Percentiles rank a stretch among this genome's conserved stretches.
Evolutionary conservation across 495 filamentous ascomycete genomes (phyloP).

Genomic region (Neurospora sp.): DNA sequence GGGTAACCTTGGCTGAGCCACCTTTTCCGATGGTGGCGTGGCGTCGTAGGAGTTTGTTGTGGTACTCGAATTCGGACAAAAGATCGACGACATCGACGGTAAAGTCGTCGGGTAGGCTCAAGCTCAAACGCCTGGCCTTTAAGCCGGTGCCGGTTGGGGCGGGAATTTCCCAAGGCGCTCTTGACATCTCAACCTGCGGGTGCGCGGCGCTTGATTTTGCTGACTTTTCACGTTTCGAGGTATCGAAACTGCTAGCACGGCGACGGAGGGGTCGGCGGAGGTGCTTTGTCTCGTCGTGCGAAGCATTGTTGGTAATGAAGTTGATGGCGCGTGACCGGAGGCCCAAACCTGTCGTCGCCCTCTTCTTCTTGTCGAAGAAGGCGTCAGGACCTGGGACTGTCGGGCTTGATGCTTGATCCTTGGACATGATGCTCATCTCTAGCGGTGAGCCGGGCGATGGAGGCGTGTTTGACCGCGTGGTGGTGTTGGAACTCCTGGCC

Average conservation of each 20-base stretch:
- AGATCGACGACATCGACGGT: constrained; percentile 53
- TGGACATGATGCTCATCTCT: constrained; percentile 22
- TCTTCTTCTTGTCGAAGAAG: constrained; percentile 34
- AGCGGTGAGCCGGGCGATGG: constrained; percentile 39
- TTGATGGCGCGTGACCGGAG: constrained; percentile 29
- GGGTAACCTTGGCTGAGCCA: constrained; percentile 59
- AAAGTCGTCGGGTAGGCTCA: constrained; percentile 55
- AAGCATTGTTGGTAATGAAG: constrained; percentile 7
- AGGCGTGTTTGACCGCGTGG: constrained; percentile 43
- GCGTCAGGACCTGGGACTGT: constrained; percentile 29
- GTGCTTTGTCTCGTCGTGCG: constrained; percentile 3
- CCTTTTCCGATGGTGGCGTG: constrained; percentile 62
- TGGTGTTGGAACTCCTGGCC: constrained; percentile 34
- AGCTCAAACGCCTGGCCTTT: constrained; percentile 53
- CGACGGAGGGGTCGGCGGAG: constrained; percentile 12
- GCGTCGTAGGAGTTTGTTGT: constrained; percentile 46
- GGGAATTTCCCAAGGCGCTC: constrained; percentile 40
- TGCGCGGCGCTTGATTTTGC: background rate
- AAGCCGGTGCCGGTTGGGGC: constrained; percentile 53
- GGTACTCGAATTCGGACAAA: constrained; percentile 47
- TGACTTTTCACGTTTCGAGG: constrained; percentile 12
- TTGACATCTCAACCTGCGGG: constrained; percentile 18
- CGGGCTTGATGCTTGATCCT: constrained; percentile 20
- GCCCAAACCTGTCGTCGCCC: constrained; percentile 38
- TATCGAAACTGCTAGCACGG: constrained; percentile 29